These are phyloP conservation scores for Noccaea caerulescens DNA, from an alignment of 345 rosid genomes.

Conservation along the genomic window DNA sequence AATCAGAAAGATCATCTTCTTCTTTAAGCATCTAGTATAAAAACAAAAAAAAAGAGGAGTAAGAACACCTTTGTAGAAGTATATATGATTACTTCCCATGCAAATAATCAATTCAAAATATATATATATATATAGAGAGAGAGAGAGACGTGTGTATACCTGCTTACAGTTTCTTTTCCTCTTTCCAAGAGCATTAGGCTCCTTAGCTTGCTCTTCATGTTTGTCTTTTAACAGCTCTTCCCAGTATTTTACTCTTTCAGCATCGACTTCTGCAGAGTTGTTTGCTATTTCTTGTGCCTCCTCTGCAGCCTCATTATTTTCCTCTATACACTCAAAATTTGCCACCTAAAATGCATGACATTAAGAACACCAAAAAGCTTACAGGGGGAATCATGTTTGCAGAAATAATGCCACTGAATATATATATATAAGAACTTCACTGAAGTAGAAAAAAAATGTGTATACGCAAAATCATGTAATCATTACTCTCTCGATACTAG, in stretches of 20 bases:
- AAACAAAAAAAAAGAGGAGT: slow-evolving; percentile 12
- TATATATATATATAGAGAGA: not conserved
- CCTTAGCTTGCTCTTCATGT: slow-evolving; percentile 67
- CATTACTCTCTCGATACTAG: not conserved
- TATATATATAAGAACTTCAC: not conserved
- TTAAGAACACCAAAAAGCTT: not conserved
- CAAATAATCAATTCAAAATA: not conserved
- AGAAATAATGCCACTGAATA: not conserved
- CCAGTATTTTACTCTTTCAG: slow-evolving; percentile 70
- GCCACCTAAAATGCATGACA: slow-evolving; percentile 56
- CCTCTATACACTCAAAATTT: slow-evolving; percentile 77
- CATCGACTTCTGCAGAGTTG: slow-evolving; percentile 45
- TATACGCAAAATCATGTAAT: not conserved
- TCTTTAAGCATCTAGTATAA: slow-evolving; percentile 62
- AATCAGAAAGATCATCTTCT: slow-evolving; percentile 77
- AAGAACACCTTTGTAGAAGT: slow-evolving; percentile 13
- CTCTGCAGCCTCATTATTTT: slow-evolving; percentile 61
- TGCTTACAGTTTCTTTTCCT: slow-evolving; percentile 84
- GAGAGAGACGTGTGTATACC: slow-evolving; percentile 47
- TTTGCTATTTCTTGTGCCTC: slow-evolving; percentile 53
- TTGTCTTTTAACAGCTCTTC: slow-evolving; percentile 69
- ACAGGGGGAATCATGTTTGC: not conserved
- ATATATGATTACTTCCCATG: not conserved
- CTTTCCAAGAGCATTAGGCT: slow-evolving; percentile 75
- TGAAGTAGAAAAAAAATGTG: not conserved